Evolutionary conservation across 1,284 basidiomycete genomes (phyloP).

Genomic region (Trichosporon ovoides): DNA sequence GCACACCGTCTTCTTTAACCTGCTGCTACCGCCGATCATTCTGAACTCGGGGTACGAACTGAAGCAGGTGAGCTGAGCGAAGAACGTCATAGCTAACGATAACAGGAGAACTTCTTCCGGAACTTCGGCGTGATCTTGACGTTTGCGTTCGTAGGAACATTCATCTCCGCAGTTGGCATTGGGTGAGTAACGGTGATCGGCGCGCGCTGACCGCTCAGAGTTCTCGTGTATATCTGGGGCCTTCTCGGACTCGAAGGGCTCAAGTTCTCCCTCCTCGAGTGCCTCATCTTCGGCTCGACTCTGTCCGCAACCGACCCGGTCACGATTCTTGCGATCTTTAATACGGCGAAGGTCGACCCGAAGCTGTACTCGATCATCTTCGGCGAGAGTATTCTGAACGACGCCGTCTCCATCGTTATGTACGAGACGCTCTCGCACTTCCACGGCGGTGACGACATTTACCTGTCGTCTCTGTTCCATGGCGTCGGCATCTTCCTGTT

Average conservation of each 20-base stretch:
- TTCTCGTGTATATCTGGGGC: constrained; percentile 89
- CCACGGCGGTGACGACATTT: constrained; percentile 75
- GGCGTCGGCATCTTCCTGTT: constrained; percentile 94
- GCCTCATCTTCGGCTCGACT: constrained; percentile 92
- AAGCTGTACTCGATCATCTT: constrained; percentile 98
- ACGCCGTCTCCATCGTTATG: constrained; percentile 99
- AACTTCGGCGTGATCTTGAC: constrained; percentile 96
- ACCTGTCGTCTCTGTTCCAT: constrained; percentile 82
- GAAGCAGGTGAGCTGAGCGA: constrained; percentile 63
- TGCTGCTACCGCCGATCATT: constrained; percentile 95
- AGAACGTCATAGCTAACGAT: not conserved
- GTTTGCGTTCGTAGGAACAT: constrained; percentile 94
- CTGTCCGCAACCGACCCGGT: constrained; percentile 97
- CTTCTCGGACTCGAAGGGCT: constrained; percentile 83
- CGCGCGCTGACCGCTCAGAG: constrained; percentile 52
- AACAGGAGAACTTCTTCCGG: constrained; percentile 90
- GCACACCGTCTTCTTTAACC: constrained; percentile 96
- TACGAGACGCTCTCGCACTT: constrained; percentile 94
- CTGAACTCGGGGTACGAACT: constrained; percentile 96
- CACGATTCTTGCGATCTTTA: constrained; percentile 97
- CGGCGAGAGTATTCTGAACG: constrained; percentile 93
- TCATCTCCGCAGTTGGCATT: constrained; percentile 92
- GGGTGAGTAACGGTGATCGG: constrained; percentile 58
- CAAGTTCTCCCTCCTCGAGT: constrained; percentile 73
- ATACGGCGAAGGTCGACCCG: constrained; percentile 97